Conservation (phyloP, 257 asterid genomes). For the Capsicum pubescens region DNA sequence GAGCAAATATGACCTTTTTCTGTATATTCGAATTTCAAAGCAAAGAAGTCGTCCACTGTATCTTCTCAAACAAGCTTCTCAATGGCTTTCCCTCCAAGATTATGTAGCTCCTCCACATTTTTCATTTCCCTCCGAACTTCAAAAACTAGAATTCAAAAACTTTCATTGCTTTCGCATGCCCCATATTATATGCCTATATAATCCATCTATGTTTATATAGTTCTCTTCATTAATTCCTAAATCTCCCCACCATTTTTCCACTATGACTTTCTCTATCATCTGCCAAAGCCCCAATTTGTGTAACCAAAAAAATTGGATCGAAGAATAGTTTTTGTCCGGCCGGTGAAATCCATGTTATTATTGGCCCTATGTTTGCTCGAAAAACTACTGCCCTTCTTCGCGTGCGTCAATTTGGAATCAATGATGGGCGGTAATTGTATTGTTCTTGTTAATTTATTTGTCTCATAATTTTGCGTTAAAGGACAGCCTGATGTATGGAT, state of each 20-base stretch:
- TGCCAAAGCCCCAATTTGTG: background rate
- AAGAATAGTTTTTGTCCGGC: constrained; percentile 21
- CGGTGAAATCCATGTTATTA: constrained; percentile 84
- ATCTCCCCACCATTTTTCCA: background rate
- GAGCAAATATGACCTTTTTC: no score
- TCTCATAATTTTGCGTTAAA: no score
- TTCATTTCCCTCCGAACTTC: background rate
- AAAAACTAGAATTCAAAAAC: background rate
- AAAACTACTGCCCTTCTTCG: constrained; percentile 81
- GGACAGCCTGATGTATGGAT: no score
- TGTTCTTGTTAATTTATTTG: background rate
- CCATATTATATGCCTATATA: background rate
- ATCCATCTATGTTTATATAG: background rate
- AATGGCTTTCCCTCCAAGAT: constrained; percentile 15
- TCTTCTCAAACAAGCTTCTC: background rate
- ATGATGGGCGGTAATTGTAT: constrained; percentile 50
- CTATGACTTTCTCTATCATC: background rate
- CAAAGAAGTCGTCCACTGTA: background rate
- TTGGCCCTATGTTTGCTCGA: constrained; percentile 95
- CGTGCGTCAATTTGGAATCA: constrained; percentile 55
- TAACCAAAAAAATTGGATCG: background rate
- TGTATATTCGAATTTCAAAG: no score
- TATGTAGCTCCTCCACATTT: background rate
- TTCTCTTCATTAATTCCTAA: background rate
- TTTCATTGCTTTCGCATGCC: background rate